These are phyloP conservation scores for Stemphylium beticola DNA, from an alignment of 2,329 filamentous ascomycete species.

Conservation along the genomic window DNA sequence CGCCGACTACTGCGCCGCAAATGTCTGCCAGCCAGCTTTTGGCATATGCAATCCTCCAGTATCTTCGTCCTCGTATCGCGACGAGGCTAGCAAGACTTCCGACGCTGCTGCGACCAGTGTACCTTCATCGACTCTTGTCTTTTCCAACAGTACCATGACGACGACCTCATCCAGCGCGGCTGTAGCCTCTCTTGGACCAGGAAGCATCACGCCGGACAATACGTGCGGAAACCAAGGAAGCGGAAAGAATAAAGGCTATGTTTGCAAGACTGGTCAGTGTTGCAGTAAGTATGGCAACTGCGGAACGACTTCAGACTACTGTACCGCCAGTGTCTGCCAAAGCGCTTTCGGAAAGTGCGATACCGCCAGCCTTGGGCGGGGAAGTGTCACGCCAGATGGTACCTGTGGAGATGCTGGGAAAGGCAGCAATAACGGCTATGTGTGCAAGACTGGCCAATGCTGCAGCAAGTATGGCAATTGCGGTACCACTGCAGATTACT, in stretches of 20 bases:
- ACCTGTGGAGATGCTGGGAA: slow-evolving; percentile 9
- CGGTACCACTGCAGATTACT: slow-evolving; percentile 24
- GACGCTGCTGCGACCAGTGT: too few relatives aligned
- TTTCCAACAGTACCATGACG: background rate
- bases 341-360: slow-evolving; percentile 7
- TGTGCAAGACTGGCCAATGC: slow-evolving; percentile 44
- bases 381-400: slow-evolving; percentile 6
- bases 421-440: slow-evolving; percentile 29
- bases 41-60: background rate
- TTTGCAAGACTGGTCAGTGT: background rate
- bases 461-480: slow-evolving; percentile 51
- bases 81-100: too few relatives aligned
- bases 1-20: slow-evolving; percentile 7
- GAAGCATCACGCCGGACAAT: background rate
- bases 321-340: background rate
- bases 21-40: slow-evolving; percentile 8
- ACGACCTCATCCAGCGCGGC: background rate
- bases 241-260: background rate
- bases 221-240: background rate
- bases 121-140: too few relatives aligned
- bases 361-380: background rate
- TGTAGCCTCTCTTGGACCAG: background rate
- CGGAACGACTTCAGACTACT: background rate
- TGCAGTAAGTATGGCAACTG: slow-evolving; percentile 5
- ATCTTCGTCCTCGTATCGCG: too few relatives aligned